phyloP scores from a whole-genome alignment of 129 eudicot genomes.

The Scalesia atractyloides region DNA sequence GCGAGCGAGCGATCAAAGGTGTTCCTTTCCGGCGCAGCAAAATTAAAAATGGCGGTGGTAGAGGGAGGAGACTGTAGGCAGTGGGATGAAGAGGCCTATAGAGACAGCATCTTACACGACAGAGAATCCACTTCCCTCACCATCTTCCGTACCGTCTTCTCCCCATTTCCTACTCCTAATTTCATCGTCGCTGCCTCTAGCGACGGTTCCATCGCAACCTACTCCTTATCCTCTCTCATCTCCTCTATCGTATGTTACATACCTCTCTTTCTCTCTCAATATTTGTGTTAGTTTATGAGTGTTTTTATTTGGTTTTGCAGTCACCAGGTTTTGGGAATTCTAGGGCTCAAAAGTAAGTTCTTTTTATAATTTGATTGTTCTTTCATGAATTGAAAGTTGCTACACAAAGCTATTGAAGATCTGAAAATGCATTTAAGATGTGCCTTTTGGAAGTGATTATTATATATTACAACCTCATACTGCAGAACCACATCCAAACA shows the following conservation, averaged over 20 bases:
- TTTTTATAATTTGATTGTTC: neutral
- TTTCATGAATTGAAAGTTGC: neutral
- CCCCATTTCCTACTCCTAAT: constrained; percentile 53
- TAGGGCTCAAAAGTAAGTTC: constrained; percentile 55
- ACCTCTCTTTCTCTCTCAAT: neutral
- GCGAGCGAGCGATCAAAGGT: too few relatives aligned
- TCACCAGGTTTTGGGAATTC: constrained; percentile 45
- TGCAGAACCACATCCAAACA: neutral
- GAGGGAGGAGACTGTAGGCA: constrained; percentile 54
- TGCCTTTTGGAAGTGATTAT: neutral
- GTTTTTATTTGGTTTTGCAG: constrained; percentile 8
- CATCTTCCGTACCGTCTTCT: constrained; percentile 73
- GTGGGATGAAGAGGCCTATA: constrained; percentile 76
- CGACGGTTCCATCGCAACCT: constrained; percentile 75
- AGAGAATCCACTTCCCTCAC: constrained; percentile 59
- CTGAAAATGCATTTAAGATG: neutral
- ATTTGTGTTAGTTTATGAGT: neutral
- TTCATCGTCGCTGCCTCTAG: constrained; percentile 79
- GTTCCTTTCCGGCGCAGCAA: too few relatives aligned
- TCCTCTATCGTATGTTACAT: constrained; percentile 45
- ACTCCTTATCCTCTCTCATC: constrained; percentile 64
- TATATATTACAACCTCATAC: neutral
- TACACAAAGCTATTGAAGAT: neutral
- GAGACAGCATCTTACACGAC: constrained; percentile 51
- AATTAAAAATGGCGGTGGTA: constrained; percentile 28